Evolutionary conservation across 2,329 filamentous ascomycete genomes (phyloP), one percentile per base, ranked within the genome.

Genomic region (Cryphonectria parasitica): DNA sequence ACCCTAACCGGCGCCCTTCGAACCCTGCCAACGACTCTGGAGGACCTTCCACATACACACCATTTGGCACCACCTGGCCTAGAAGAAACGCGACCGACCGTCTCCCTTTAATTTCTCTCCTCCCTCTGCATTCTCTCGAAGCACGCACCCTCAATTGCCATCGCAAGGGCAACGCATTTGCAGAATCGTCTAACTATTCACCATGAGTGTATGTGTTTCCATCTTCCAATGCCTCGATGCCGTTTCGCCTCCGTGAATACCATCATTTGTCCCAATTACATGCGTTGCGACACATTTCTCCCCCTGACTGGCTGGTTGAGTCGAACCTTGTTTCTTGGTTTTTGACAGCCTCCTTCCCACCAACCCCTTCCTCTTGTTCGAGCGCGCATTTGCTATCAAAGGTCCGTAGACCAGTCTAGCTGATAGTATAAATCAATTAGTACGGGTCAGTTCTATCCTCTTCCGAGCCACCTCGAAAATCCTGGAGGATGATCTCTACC

Each of bases 391-490:
- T 56, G 36, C 19, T 39, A n/a, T 34, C 64, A 66, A 19, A 31
- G 4, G 25, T 17, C 15, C 34, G 28, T 56, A 34, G 31, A 70
- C 28, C 36, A 25, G 19, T 43, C 17, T 54, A 72, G 76, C 82
- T 83, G 76, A 83, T 79, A 79, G 67, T 4, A 82, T 84, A 80
- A 75, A 77, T 72, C 81, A 87, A 77, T 72, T 81, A 88, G 86
- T 88, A 88, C 85, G 85, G 86, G 86, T 88, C 80, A 81, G 84
- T 85, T 74, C 64, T 73, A 69, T 70, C 34, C 60, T 25, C 28
- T 28, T 28, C 4, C 43, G 11, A 25, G 36, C 60, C 34, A 15
- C 17, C 8, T 36, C 19, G 60, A 34, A 13, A 62, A 11, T 19
- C 60, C 34, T n/a, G 6, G 36, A 17, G 36, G 34, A 22, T 25